A percentile compares a stretch with the other conserved stretches of the same genome.
These are phyloP conservation scores for Saksenaea vasiformis DNA, from an alignment of 371 early-diverging fungal genomes.

Conservation along the genomic window DNA sequence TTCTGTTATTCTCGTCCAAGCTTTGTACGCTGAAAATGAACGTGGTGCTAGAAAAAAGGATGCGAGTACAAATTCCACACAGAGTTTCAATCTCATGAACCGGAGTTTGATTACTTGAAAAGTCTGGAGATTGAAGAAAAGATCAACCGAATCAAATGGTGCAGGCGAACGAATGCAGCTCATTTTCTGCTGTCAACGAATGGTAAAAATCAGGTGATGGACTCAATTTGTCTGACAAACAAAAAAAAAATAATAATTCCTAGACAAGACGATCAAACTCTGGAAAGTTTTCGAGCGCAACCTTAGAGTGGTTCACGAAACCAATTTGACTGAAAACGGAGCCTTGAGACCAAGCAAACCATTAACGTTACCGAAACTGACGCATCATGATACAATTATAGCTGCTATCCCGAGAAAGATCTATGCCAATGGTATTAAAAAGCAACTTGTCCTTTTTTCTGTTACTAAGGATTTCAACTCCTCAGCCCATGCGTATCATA, in stretches of 20 bases:
- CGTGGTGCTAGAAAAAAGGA: slow-evolving; percentile 73
- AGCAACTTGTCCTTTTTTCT: neutral
- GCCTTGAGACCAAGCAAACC: slow-evolving; percentile 26
- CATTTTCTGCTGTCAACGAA: slow-evolving; percentile 91
- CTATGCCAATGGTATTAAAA: slow-evolving; percentile 68
- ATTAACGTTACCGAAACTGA: slow-evolving; percentile 74
- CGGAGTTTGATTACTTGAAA: slow-evolving; percentile 96
- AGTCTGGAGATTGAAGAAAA: slow-evolving; percentile 96
- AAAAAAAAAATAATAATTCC: too few species aligned
- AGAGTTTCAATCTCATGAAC: slow-evolving; percentile 94
- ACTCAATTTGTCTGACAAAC: neutral
- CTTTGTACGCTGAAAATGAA: neutral
- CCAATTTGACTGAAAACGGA: slow-evolving; percentile 60
- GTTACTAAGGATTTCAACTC: neutral
- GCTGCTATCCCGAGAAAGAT: slow-evolving; percentile 83
- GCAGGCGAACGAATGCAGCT: slow-evolving; percentile 79
- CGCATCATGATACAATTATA: slow-evolving; percentile 81
- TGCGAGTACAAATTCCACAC: slow-evolving; percentile 94
- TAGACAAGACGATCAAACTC: slow-evolving; percentile 92
- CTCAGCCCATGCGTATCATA: slow-evolving; percentile 90
- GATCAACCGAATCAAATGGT: slow-evolving; percentile 94
- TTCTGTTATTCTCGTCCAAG: too few species aligned
- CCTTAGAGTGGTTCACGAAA: slow-evolving; percentile 80
- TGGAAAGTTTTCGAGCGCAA: slow-evolving; percentile 92
- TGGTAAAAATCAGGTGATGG: slow-evolving; percentile 44